Evolutionary conservation across 805 yeast species (phyloP), one percentile per base, ranked within the genome.

Genomic region (Ogataea corticis): DNA sequence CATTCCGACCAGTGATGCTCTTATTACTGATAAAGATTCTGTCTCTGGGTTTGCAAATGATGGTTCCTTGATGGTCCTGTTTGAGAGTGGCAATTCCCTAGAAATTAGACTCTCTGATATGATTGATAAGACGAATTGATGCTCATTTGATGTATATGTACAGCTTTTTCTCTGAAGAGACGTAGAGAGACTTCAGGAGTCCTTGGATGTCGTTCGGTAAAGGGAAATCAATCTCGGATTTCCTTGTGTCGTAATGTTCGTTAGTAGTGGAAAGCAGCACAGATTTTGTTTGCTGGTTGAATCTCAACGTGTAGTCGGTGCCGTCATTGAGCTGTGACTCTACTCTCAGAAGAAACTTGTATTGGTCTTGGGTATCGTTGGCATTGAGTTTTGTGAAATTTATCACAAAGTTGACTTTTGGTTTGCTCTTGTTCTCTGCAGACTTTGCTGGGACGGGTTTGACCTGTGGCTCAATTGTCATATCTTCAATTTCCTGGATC

Each of bases 401-500:
- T 23, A 50, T 43, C 23, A 52, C 49, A 34, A 38, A 51, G 3
- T 48, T 51, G 11, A 63, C 46, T 36, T 38, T 48, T 44, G 44
- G 45, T 25, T 47, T 48, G n/a, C 13, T 18, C 18, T 18, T 11
- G 19, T 5, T 23, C 32, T 5, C 13, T n/a, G n/a, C n/a, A n/a
- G n/a, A n/a, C n/a, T n/a, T n/a, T n/a, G n/a, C n/a, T n/a, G n/a
- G n/a, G n/a, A n/a, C n/a, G n/a, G n/a, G n/a, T n/a, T n/a, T n/a
- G 9, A 21, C 3, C 35, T 15, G 27, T 27, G 12, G 45, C 32
- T 31, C 38, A 21, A 28, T 25, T 18, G 31, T 16, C 36, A 35
- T 35, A 36, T 48, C 44, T 46, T 32, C 9, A 19, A 83, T 71
- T 48, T 82, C 88, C 57, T 80, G 74, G 33, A 83, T 82, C 45